Conservation (phyloP, 1,284 basidiomycete species). For the Jaminaea rosea region DNA sequence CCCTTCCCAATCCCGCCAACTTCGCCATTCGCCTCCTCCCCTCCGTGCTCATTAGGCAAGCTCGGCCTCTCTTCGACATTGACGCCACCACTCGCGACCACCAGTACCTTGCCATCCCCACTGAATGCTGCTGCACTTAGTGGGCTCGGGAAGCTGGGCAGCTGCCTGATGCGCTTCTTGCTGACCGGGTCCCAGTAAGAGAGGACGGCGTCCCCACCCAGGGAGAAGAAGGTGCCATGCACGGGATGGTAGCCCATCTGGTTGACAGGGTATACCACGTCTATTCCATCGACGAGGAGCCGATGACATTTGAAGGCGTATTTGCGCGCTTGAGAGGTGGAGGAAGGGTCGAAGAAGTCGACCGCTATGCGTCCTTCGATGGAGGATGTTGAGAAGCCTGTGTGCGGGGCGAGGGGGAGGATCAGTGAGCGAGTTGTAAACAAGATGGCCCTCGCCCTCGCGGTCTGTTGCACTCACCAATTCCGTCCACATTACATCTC, state of each 20-base stretch:
- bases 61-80: slow-evolving; percentile 12
- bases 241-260: slow-evolving; percentile 82
- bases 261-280: slow-evolving; percentile 97
- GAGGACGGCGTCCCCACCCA: slow-evolving; percentile 80
- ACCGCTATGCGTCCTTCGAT: slow-evolving; percentile 94
- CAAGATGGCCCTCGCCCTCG: background rate
- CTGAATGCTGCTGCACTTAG: slow-evolving; percentile 32
- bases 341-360: slow-evolving; percentile 83
- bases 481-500: slow-evolving; percentile 81
- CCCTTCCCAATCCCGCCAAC: slow-evolving; percentile 20
- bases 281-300: slow-evolving; percentile 77
- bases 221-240: slow-evolving; percentile 88
- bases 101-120: slow-evolving; percentile 20
- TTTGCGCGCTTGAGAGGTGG: slow-evolving; percentile 67
- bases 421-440: background rate
- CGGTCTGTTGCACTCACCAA: slow-evolving; percentile 57
- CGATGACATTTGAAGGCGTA: slow-evolving; percentile 98
- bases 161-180: slow-evolving; percentile 85
- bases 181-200: slow-evolving; percentile 95
- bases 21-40: slow-evolving; percentile 12
- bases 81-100: slow-evolving; percentile 34
- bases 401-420: background rate
- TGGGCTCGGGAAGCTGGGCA: slow-evolving; percentile 50
- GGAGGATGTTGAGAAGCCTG: slow-evolving; percentile 84
- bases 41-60: slow-evolving; percentile 1